These are phyloP conservation scores for Hevea brasiliensis DNA, from an alignment of 345 rosid genomes.

Conservation along the genomic window DNA sequence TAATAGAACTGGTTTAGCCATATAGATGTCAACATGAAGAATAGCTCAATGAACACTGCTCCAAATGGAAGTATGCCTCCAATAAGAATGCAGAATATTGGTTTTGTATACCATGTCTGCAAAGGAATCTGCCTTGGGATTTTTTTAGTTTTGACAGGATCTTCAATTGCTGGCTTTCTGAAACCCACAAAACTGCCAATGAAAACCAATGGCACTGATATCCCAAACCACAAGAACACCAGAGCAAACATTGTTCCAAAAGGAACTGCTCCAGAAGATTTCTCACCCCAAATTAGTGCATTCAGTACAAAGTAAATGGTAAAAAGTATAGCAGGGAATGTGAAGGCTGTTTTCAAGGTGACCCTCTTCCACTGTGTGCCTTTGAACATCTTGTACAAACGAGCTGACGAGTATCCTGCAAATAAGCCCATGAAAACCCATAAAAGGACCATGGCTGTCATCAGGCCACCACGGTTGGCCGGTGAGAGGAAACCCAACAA, in stretches of 20 bases:
- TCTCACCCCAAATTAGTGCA: conserved; percentile 48
- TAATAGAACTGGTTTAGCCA: conserved; percentile 55
- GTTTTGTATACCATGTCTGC: conserved; percentile 45
- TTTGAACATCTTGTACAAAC: conserved; percentile 40
- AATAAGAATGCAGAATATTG: conserved; percentile 35
- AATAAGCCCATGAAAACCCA: conserved; percentile 50
- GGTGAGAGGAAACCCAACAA: conserved; percentile 48
- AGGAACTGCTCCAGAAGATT: conserved; percentile 51
- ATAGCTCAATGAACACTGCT: conserved; percentile 45
- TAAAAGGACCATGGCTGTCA: conserved; percentile 46
- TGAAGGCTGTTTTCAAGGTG: conserved; percentile 39
- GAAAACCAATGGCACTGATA: conserved; percentile 48
- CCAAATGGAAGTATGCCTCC: conserved; percentile 51
- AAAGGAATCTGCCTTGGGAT: conserved; percentile 48
- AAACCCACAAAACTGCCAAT: conserved; percentile 41
- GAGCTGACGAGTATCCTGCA: conserved; percentile 42
- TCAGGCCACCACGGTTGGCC: conserved; percentile 48
- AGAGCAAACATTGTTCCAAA: conserved; percentile 50
- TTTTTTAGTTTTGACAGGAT: conserved; percentile 44
- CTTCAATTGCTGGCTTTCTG: conserved; percentile 39
- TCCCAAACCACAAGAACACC: conserved; percentile 48
- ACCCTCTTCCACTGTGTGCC: conserved; percentile 41
- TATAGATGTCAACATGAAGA: conserved; percentile 45
- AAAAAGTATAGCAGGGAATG: conserved; percentile 40
- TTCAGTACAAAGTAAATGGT: conserved; percentile 40